Evolutionary conservation across 225 moss, liverwort and hornwort genomes (phyloP).

Genomic region (Physcomitrium patens): DNA sequence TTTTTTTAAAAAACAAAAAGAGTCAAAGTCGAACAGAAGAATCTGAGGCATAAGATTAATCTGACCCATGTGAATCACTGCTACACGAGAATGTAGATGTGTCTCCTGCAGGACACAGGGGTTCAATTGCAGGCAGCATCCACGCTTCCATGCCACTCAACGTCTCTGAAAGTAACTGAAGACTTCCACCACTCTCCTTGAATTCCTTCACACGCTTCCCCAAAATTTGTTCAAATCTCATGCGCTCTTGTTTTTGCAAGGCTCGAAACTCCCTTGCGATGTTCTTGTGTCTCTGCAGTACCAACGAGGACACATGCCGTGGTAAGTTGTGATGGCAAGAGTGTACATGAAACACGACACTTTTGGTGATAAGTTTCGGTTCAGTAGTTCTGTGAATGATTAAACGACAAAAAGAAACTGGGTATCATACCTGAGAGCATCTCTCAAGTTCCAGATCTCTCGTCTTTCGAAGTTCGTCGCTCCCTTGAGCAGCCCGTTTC

Average conservation of each 20-base stretch:
- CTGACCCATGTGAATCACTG: conserved; percentile 40
- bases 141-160: conserved; percentile 71
- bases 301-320: background rate
- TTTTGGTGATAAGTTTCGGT: too few relatives aligned
- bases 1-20: too few relatives aligned
- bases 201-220: conserved; percentile 77
- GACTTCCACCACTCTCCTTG: conserved; percentile 78
- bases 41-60: conserved; percentile 14
- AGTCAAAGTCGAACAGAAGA: background rate
- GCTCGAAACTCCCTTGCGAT: conserved; percentile 73
- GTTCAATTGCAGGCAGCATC: conserved; percentile 53
- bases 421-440: conserved; percentile 58
- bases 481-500: conserved; percentile 82
- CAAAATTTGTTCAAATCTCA: conserved; percentile 70
- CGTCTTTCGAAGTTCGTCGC: conserved; percentile 78
- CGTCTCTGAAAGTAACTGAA: conserved; percentile 82
- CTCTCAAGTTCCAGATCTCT: conserved; percentile 67
- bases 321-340: too few relatives aligned
- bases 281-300: conserved; percentile 75
- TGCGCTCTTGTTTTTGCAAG: conserved; percentile 71
- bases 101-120: conserved; percentile 53
- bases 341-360: too few relatives aligned
- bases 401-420: background rate
- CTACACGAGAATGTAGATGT: conserved; percentile 47
- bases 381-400: too few relatives aligned